Evolutionary conservation across 495 filamentous ascomycete species (phyloP), one percentile per base, ranked within the genome.

Genomic region (Zalerion maritima): DNA sequence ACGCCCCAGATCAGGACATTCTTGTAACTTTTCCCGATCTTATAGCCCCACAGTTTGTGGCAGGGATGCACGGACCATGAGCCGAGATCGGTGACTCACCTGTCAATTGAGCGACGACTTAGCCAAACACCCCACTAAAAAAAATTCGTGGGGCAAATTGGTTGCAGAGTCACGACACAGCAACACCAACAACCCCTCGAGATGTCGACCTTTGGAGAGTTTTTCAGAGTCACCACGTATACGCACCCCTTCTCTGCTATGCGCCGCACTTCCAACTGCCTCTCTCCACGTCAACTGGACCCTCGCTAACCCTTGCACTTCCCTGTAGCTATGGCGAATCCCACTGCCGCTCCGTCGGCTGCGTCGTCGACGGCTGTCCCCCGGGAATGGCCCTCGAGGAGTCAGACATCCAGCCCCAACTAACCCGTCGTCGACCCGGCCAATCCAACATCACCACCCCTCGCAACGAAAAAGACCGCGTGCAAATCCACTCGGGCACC

Each of bases 151-250:
- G n/a, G n/a, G n/a, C n/a, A n/a, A n/a, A n/a, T n/a, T n/a, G n/a
- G n/a, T n/a, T n/a, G n/a, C n/a, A n/a, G n/a, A n/a, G n/a, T n/a
- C n/a, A n/a, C n/a, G n/a, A n/a, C n/a, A n/a, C n/a, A n/a, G n/a
- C n/a, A n/a, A n/a, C n/a, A 23, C 8, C 21, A 8, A 8, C 21
- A 23, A 8, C 8, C 11, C 21, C 21, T 8, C 11, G 21, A 23
- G 17, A 91, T 93, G 84, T 94, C 86, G 40, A 91, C 86, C 29
- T 94, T 92, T 55, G 89, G 89, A 37, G 61, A 80, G 13, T 66
- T 75, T 51, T 94, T 85, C 57, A 62, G 71, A 28, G 80, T 89
- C 45, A 84, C 80, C 41, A 91, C 82, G 80, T 89, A 67, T 25
- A 6, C 6, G 10, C 17, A 3, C 11, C 21, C n/a, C 6, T 29